Percentiles rank a stretch among this genome's conserved stretches.
phyloP scores from a whole-genome alignment of 139 green algal genomes.

The Coelastrella sp. region DNA sequence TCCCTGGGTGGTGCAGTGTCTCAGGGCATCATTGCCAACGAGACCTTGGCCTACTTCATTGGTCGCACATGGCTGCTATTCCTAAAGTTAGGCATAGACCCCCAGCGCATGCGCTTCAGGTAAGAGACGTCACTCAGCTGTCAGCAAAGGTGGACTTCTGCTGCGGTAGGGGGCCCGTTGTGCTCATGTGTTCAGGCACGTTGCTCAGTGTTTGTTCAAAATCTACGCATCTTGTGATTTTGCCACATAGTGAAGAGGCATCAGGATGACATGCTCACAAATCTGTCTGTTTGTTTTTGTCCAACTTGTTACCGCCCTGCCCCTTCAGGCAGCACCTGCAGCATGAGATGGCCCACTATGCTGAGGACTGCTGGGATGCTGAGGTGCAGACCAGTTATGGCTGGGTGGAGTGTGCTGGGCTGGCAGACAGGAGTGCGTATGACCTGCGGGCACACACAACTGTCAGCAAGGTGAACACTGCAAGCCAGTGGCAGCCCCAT shows the following conservation, averaged over 20 bases:
- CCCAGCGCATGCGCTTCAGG: constrained; percentile 87
- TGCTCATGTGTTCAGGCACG: too few species aligned
- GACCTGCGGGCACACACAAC: constrained; percentile 88
- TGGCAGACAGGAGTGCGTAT: constrained; percentile 96
- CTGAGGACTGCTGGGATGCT: constrained; percentile 97
- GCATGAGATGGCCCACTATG: constrained; percentile 87
- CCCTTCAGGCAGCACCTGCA: constrained; percentile 91
- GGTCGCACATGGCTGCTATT: constrained; percentile 97
- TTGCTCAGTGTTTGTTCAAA: background rate
- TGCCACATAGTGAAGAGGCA: background rate
- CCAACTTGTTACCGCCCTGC: background rate
- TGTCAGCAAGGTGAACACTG: constrained; percentile 71
- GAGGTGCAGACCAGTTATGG: constrained; percentile 97
- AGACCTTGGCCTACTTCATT: constrained; percentile 99
- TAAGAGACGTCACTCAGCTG: background rate
- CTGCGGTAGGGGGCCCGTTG: too few species aligned
- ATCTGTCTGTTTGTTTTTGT: background rate
- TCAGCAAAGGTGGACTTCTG: too few species aligned
- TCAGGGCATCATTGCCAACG: constrained; percentile 95
- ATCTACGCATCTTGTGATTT: background rate
- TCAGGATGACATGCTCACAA: background rate
- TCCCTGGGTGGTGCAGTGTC: constrained; percentile 87
- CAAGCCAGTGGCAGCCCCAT: background rate
- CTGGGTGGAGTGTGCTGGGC: constrained; percentile 98
- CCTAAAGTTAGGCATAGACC: constrained; percentile 85